These are phyloP conservation scores for Gastrodia elata DNA, from an alignment of 106 monocot species.

Conservation along the genomic window DNA sequence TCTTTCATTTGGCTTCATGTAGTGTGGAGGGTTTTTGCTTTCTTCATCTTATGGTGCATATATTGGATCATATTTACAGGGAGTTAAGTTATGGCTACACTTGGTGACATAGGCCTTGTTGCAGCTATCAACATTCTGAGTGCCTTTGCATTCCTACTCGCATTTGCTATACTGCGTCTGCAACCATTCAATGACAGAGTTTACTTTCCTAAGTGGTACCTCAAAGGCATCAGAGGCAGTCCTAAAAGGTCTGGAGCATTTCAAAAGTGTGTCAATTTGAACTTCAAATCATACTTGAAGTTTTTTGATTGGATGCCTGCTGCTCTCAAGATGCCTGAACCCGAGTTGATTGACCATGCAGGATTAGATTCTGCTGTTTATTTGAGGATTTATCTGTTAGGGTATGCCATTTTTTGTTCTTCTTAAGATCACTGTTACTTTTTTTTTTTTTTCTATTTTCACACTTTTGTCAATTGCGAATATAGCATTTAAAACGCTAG, in stretches of 20 bases:
- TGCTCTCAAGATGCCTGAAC: constrained; percentile 99
- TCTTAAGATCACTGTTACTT: background rate
- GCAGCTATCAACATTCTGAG: constrained; percentile 81
- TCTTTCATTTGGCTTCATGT: background rate
- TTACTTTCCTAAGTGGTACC: constrained; percentile 97
- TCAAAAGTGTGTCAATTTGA: constrained; percentile 69
- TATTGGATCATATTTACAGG: constrained; percentile 9
- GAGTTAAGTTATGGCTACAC: constrained; percentile 51
- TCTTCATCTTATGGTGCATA: background rate
- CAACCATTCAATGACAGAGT: constrained; percentile 94
- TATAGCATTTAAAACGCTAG: background rate
- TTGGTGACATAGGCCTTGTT: constrained; percentile 63
- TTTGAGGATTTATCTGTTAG: constrained; percentile 68
- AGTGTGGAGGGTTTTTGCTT: background rate
- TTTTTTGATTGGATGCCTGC: constrained; percentile 90
- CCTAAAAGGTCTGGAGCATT: constrained; percentile 37
- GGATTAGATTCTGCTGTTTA: constrained; percentile 93
- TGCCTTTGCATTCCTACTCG: constrained; percentile 63
- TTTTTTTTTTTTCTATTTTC: background rate
- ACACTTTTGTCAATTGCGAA: background rate
- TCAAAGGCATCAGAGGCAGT: constrained; percentile 72
- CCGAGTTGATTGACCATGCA: constrained; percentile 96
- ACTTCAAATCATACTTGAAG: constrained; percentile 66
- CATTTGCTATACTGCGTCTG: constrained; percentile 71
- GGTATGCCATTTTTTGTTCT: constrained; percentile 28